Percentiles rank a stretch among this genome's conserved stretches.
phyloP scores from a whole-genome alignment of 139 green algal species.

The Coelastrella sp. region DNA sequence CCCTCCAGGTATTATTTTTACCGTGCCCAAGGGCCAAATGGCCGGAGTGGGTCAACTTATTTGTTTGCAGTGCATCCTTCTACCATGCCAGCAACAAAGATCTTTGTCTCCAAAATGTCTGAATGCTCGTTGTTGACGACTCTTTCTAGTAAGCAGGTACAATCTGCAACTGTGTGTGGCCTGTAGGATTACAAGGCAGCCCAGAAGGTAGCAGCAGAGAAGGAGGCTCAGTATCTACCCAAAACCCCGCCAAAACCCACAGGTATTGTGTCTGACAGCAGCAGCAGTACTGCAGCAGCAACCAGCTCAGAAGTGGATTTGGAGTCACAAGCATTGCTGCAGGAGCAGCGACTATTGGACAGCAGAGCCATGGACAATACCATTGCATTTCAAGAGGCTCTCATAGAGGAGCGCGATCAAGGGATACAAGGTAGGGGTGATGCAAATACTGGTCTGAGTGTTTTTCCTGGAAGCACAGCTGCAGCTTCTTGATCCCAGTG shows the following conservation, averaged over 20 bases:
- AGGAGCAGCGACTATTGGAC: slow-evolving; percentile 47
- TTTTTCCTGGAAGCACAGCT: no score
- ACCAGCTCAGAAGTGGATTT: slow-evolving; percentile 49
- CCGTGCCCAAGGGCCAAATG: not conserved
- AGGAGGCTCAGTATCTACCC: slow-evolving; percentile 77
- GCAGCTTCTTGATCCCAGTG: no score
- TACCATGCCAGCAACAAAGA: not conserved
- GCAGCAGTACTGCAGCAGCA: slow-evolving; percentile 39
- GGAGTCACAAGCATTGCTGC: slow-evolving; percentile 65
- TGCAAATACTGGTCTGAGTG: not conserved
- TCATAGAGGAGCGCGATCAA: slow-evolving; percentile 90
- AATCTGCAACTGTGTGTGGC: not conserved
- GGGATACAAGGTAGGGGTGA: slow-evolving; percentile 63
- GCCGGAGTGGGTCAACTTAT: not conserved
- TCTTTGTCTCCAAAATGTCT: no score
- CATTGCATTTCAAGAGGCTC: slow-evolving; percentile 82
- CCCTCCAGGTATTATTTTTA: slow-evolving; percentile 51
- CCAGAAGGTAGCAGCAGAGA: slow-evolving; percentile 67
- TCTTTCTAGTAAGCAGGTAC: no score
- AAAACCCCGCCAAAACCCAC: slow-evolving; percentile 26
- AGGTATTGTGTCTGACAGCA: not conserved
- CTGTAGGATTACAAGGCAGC: slow-evolving; percentile 76
- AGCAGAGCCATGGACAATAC: slow-evolving; percentile 66
- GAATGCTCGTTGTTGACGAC: no score
- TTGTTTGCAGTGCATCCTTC: not conserved